Evolutionary conservation across 768 basidiomycete genomes (phyloP).

Genomic region (Naganishia vaughanmartiniae): DNA sequence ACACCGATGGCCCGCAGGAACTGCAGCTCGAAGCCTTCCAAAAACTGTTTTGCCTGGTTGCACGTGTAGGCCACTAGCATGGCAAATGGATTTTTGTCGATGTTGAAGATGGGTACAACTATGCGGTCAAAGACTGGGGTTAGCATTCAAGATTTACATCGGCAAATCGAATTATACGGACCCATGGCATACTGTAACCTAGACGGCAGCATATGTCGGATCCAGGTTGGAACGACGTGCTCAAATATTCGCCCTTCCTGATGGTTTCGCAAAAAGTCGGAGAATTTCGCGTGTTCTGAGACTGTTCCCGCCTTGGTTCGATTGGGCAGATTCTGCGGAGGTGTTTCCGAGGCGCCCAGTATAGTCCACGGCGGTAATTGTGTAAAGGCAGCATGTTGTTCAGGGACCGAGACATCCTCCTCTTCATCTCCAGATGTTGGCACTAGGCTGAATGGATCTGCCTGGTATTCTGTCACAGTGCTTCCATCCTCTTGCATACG

Average conservation of each 20-base stretch:
- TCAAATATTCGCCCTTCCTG: conserved; percentile 87
- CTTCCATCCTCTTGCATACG: conserved; percentile 54
- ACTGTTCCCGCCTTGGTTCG: conserved; percentile 58
- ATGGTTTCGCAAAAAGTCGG: conserved; percentile 71
- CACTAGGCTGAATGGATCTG: conserved; percentile 45
- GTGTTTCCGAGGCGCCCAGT: conserved; percentile 42
- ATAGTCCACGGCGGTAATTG: conserved; percentile 48
- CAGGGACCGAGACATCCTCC: conserved; percentile 25
- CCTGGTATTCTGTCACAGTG: conserved; percentile 60
- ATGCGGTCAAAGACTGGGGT: background rate
- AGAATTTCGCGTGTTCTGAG: conserved; percentile 72
- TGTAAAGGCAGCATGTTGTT: conserved; percentile 45
- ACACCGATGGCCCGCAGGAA: conserved; percentile 90
- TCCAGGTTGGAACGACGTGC: conserved; percentile 75
- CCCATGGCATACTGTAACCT: conserved; percentile 84
- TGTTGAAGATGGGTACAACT: conserved; percentile 90
- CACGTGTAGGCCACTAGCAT: conserved; percentile 83
- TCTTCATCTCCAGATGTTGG: conserved; percentile 16
- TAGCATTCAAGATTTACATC: background rate
- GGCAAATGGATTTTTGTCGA: conserved; percentile 88
- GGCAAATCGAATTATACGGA: conserved; percentile 54
- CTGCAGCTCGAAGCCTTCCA: conserved; percentile 63
- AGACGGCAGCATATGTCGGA: conserved; percentile 74
- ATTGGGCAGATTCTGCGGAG: background rate
- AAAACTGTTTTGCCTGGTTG: conserved; percentile 72